Evolutionary conservation across 768 basidiomycete species (phyloP).

Genomic region (Pleurotus citrinopileatus): DNA sequence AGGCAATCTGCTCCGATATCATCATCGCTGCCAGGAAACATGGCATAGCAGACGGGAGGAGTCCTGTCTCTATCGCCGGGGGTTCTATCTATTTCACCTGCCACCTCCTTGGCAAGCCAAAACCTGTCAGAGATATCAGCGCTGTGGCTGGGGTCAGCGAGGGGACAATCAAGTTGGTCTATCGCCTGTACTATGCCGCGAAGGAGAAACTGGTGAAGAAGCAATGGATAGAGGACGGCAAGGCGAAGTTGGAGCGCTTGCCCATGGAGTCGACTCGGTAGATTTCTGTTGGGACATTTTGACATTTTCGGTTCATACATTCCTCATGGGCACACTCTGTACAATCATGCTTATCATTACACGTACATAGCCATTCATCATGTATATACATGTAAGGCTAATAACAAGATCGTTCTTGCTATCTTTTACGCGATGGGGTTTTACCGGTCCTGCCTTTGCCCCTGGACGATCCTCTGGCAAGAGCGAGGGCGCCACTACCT

Average conservation of each 20-base stretch:
- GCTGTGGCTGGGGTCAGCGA: slow-evolving; percentile 93
- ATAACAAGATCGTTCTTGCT: slow-evolving; percentile 7
- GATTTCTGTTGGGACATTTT: not conserved
- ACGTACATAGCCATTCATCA: not conserved
- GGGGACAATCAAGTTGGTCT: slow-evolving; percentile 90
- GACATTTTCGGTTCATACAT: not conserved
- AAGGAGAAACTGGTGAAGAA: slow-evolving; percentile 80
- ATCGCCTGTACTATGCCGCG: slow-evolving; percentile 71
- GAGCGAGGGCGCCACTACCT: slow-evolving; percentile 59
- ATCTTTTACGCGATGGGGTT: not conserved
- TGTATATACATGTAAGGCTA: not conserved
- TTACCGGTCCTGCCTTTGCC: slow-evolving; percentile 17
- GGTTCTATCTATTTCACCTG: slow-evolving; percentile 95
- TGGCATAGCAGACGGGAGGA: slow-evolving; percentile 90
- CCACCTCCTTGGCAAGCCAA: slow-evolving; percentile 70
- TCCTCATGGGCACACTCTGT: not conserved
- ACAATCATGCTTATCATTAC: not conserved
- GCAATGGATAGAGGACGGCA: slow-evolving; percentile 82
- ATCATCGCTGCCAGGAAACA: slow-evolving; percentile 76
- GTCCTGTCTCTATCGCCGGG: slow-evolving; percentile 97
- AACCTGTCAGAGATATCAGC: slow-evolving; percentile 83
- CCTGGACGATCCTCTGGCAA: slow-evolving; percentile 43
- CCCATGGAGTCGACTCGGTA: slow-evolving; percentile 28
- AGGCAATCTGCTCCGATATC: slow-evolving; percentile 81
- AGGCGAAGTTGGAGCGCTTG: slow-evolving; percentile 51